phyloP scores from a whole-genome alignment of 108 stramenopile genomes.

The Cyclostephanos tholiformis region DNA sequence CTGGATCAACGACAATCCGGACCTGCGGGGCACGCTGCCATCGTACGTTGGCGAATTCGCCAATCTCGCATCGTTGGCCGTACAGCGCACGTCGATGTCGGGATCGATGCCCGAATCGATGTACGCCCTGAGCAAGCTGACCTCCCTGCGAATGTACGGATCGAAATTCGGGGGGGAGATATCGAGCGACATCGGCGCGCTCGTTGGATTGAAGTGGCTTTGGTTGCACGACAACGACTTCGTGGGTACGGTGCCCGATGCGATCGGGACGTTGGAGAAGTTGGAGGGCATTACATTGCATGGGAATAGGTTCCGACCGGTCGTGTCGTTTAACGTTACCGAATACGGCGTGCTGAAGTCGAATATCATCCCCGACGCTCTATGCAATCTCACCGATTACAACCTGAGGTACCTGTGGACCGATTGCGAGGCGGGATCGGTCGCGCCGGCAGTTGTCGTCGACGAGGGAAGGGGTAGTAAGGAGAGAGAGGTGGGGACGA shows the following conservation, averaged over 20 bases:
- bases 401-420: slow-evolving; percentile 43
- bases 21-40: slow-evolving; percentile 26
- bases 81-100: slow-evolving; percentile 20
- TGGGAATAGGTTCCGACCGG: slow-evolving; percentile 28
- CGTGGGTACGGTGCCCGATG: slow-evolving; percentile 28
- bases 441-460: background rate
- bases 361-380: slow-evolving; percentile 19
- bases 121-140: slow-evolving; percentile 26
- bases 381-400: slow-evolving; percentile 19
- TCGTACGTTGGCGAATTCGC: slow-evolving; percentile 39
- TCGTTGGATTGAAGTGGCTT: slow-evolving; percentile 39
- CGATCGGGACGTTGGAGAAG: slow-evolving; percentile 17
- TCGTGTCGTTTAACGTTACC: background rate
- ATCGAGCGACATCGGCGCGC: slow-evolving; percentile 19
- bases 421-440: slow-evolving; percentile 38
- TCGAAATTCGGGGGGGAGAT: slow-evolving; percentile 33
- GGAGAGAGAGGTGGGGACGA: slow-evolving; percentile 9
- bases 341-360: background rate
- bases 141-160: slow-evolving; percentile 37
- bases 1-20: slow-evolving; percentile 33
- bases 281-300: slow-evolving; percentile 49
- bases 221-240: slow-evolving; percentile 51
- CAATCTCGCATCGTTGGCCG: slow-evolving; percentile 15
- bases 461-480: background rate
- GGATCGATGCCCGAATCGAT: slow-evolving; percentile 28